phyloP scores from a whole-genome alignment of 1,284 basidiomycete genomes.

The Sanguinoderma infundibulare region DNA sequence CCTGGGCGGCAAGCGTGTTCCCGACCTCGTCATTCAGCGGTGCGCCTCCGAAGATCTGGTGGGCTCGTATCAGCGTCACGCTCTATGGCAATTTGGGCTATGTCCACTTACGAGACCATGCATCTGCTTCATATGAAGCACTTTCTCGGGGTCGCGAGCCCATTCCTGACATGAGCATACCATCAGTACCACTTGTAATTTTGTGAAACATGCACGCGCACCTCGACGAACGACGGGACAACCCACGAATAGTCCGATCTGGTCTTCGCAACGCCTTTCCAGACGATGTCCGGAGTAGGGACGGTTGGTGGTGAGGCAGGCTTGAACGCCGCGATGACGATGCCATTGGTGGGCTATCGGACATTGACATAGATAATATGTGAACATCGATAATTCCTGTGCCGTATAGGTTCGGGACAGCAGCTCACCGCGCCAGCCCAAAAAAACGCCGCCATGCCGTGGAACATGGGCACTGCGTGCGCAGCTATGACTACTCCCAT shows the following conservation, averaged over 20 bases:
- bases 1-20: constrained; percentile 13
- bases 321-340: constrained; percentile 18
- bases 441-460: constrained; percentile 25
- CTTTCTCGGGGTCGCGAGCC: constrained; percentile 22
- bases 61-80: not conserved
- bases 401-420: too few relatives aligned
- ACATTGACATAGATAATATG: too few relatives aligned
- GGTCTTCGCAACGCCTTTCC: constrained; percentile 21
- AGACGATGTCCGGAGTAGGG: constrained; percentile 27
- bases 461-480: constrained; percentile 29
- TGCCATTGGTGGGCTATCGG: constrained; percentile 17
- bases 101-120: constrained; percentile 12
- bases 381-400: not conserved
- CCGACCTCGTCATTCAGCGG: constrained; percentile 10
- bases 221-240: constrained; percentile 36
- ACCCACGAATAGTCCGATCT: constrained; percentile 23
- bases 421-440: constrained; percentile 19
- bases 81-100: not conserved
- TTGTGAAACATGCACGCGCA: constrained; percentile 7
- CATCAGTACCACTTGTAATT: not conserved
- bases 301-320: constrained; percentile 23
- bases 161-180: constrained; percentile 20
- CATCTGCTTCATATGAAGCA: constrained; percentile 22
- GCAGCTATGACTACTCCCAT: constrained; percentile 11
- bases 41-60: constrained; percentile 6